Evolutionary conservation across 805 yeast species (phyloP).

Genomic region (Kodamaea nitidulidarum): DNA sequence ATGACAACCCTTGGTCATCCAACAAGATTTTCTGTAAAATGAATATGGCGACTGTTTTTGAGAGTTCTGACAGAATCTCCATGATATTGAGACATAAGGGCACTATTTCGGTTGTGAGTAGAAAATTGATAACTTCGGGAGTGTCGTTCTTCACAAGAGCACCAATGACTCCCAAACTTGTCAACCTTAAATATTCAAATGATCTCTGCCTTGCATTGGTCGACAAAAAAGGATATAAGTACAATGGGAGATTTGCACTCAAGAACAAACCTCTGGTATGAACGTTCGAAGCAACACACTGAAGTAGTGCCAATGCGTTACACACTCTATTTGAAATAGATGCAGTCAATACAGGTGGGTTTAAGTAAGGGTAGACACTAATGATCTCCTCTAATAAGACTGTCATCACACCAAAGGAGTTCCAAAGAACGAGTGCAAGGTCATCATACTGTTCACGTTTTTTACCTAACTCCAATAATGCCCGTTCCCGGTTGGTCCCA

Average conservation of each 20-base stretch:
- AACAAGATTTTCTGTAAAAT: constrained; percentile 88
- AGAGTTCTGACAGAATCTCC: constrained; percentile 91
- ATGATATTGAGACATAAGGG: constrained; percentile 91
- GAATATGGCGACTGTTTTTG: constrained; percentile 95
- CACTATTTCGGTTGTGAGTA: constrained; percentile 92
- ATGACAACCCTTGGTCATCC: constrained; percentile 87
- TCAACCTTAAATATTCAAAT: constrained; percentile 87
- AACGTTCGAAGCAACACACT: constrained; percentile 93
- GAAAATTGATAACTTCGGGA: constrained; percentile 87
- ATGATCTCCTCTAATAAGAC: constrained; percentile 84
- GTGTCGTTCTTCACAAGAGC: constrained; percentile 95
- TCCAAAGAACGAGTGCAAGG: constrained; percentile 88
- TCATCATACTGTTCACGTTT: constrained; percentile 94
- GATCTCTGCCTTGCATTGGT: constrained; percentile 89
- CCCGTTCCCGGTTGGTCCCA: constrained; percentile 90
- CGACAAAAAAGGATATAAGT: constrained; percentile 87
- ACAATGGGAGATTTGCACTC: constrained; percentile 88
- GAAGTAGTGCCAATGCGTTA: constrained; percentile 89
- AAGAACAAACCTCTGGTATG: constrained; percentile 83
- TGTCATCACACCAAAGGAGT: constrained; percentile 95
- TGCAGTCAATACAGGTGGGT: constrained; percentile 82
- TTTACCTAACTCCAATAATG: constrained; percentile 85
- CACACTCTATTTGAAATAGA: constrained; percentile 91
- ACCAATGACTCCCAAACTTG: constrained; percentile 94
- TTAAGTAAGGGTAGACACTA: constrained; percentile 81